A percentile compares a stretch with the other conserved stretches of the same genome.
Evolutionary conservation across 768 basidiomycete species (phyloP).

Genomic region (Lentinus brumalis): DNA sequence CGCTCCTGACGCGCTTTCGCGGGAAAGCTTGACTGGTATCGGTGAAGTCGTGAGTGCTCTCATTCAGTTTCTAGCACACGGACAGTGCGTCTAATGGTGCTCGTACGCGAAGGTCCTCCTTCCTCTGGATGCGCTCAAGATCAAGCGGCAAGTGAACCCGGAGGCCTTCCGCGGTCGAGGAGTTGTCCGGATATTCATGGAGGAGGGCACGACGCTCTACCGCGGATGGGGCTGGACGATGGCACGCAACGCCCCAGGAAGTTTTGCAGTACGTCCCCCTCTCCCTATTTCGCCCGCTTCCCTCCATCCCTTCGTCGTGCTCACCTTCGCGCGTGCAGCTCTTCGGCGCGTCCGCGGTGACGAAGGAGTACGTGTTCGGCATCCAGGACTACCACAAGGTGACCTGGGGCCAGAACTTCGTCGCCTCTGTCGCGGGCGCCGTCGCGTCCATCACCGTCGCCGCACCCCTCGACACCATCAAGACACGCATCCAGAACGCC

Average conservation of each 20-base stretch:
- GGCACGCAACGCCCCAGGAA: slow-evolving; percentile 95
- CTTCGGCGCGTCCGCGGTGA: slow-evolving; percentile 93
- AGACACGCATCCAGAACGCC: slow-evolving; percentile 98
- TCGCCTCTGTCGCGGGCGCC: slow-evolving; percentile 92
- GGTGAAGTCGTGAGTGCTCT: slow-evolving; percentile 82
- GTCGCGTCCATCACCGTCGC: slow-evolving; percentile 95
- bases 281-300: background rate
- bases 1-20: background rate
- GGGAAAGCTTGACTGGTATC: slow-evolving; percentile 64
- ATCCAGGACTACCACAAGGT: slow-evolving; percentile 89
- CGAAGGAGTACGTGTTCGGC: slow-evolving; percentile 91
- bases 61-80: no score
- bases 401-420: slow-evolving; percentile 97
- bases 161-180: slow-evolving; percentile 97
- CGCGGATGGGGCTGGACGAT: slow-evolving; percentile 99
- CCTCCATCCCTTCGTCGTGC: slow-evolving; percentile 2
- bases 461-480: slow-evolving; percentile 93
- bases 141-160: slow-evolving; percentile 97
- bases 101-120: slow-evolving; percentile 67
- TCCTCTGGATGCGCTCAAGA: slow-evolving; percentile 95
- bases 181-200: slow-evolving; percentile 82
- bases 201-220: slow-evolving; percentile 91
- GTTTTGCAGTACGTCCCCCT: slow-evolving; percentile 87
- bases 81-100: no score
- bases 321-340: slow-evolving; percentile 52